A percentile compares a stretch with the other conserved stretches of the same genome.
Evolutionary conservation across 2,329 filamentous ascomycete genomes (phyloP).

Genomic region (Aspergillus sp.): DNA sequence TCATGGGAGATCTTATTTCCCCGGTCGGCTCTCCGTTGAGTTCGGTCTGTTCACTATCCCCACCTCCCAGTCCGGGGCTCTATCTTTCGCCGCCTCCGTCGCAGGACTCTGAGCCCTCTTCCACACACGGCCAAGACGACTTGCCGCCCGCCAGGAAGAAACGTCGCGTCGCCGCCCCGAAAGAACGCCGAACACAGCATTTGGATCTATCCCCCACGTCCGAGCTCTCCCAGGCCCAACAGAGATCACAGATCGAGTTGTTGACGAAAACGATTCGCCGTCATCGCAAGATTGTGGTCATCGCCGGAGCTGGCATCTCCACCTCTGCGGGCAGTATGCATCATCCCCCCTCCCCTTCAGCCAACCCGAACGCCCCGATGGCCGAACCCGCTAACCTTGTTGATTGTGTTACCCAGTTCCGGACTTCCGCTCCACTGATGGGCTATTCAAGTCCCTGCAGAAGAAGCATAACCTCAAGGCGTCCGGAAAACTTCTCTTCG

Average conservation of each 20-base stretch:
- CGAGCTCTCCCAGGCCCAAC: constrained; percentile 41
- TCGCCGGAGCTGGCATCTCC: constrained; percentile 94
- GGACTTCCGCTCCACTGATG: constrained; percentile 89
- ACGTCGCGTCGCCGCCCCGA: constrained; percentile 60
- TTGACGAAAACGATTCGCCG: constrained; percentile 74
- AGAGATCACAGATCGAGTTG: constrained; percentile 64
- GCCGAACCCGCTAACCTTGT: background rate
- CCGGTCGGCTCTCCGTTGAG: constrained; percentile 43
- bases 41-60: constrained; percentile 40
- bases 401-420: constrained; percentile 60
- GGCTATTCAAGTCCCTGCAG: constrained; percentile 82
- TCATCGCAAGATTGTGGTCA: constrained; percentile 94
- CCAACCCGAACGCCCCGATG: background rate
- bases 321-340: constrained; percentile 86
- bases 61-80: constrained; percentile 33
- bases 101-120: constrained; percentile 37
- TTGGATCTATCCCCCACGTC: constrained; percentile 61
- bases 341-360: constrained; percentile 18
- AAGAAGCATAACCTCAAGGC: constrained; percentile 87
- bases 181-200: constrained; percentile 75
- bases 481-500: constrained; percentile 93
- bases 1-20: constrained; percentile 24
- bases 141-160: constrained; percentile 74
- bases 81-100: constrained; percentile 46
- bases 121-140: constrained; percentile 54